Evolutionary conservation across 1,139 yeast species (phyloP), one percentile per base, ranked within the genome.

Genomic region (Yamadazyma epiphylla): DNA sequence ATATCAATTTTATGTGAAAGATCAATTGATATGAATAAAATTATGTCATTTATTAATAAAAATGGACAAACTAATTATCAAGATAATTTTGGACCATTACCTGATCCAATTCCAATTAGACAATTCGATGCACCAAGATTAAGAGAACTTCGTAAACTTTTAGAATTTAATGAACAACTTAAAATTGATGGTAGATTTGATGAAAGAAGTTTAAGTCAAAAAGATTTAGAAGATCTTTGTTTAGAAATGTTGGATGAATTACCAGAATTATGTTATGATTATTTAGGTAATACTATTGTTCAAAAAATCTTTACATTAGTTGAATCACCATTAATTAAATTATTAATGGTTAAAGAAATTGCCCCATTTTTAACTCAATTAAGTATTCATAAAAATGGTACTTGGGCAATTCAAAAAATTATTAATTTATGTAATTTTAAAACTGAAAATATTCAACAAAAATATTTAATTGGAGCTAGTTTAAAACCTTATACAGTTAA

Each of bases 331-430:
- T 68, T 80, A 5, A 69, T 88, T 34, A 85, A 86, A 50, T 81
- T 84, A 45, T 74, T 83, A 58, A 83, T 94, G 88, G 73, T 91
- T 30, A 77, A 82, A 48, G 77, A 75, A 43, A 77, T 94, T 30
- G 69, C 84, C 4, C 95, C 94, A 13, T 85, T 71, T 49, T 67
- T 94, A 42, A 85, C 96, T 2, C 94, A 88, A 48, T 81, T 91
- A 65, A 94, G 97, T 47, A 82, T 87, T 35, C 99, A 91, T 61
- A 91, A 91, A 52, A 91, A 94, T 55, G 99, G 99, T 39, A 91
- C 99, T 4, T 91, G 98, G 98, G 97, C 97, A 2, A 94, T 95
- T 19, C 98, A 94, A 56, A 94, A 91, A 57, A 82, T 91, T 53
- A 88, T 94, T 46, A 84, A 80, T 42, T 80, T 85, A 36, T 55